Evolutionary conservation across 163 green algal genomes (phyloP).

Genomic region (Scenedesmus sp.): DNA sequence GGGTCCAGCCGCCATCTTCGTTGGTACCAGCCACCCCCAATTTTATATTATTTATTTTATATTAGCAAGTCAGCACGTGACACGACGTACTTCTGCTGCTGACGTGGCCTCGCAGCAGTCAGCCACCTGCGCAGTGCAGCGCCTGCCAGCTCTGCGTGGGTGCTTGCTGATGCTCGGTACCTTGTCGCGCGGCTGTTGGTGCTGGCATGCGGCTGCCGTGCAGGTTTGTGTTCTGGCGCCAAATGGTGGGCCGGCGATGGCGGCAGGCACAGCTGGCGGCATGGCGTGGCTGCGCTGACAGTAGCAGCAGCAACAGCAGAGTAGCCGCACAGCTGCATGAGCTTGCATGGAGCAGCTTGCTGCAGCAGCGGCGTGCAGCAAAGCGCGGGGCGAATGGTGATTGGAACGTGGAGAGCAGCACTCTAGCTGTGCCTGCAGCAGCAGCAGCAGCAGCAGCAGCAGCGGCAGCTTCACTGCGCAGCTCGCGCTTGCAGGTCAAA

Average conservation of each 20-base stretch:
- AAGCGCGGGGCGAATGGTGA: neutral
- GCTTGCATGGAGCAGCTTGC: conserved; percentile 35
- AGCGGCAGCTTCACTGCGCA: neutral
- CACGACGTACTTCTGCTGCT: no score
- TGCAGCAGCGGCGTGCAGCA: conserved; percentile 7
- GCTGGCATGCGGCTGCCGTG: neutral
- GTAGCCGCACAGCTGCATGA: conserved; percentile 18
- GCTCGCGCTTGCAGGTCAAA: neutral
- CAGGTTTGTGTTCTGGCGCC: conserved; percentile 32
- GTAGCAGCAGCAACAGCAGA: conserved; percentile 19
- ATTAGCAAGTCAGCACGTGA: no score
- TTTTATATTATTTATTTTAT: no score
- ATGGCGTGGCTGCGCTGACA: neutral
- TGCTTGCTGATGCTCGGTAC: neutral
- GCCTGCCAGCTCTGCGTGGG: neutral
- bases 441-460: conserved; percentile 30
- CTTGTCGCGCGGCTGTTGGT: neutral
- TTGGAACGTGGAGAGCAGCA: neutral
- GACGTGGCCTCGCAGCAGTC: no score
- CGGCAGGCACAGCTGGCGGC: neutral
- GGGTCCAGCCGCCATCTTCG: no score
- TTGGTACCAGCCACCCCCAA: no score
- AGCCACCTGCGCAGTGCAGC: no score
- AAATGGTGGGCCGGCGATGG: neutral
- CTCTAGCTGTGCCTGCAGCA: neutral